Conservation (phyloP, 2,329 filamentous ascomycete species). For the Penicillium nordicum region DNA sequence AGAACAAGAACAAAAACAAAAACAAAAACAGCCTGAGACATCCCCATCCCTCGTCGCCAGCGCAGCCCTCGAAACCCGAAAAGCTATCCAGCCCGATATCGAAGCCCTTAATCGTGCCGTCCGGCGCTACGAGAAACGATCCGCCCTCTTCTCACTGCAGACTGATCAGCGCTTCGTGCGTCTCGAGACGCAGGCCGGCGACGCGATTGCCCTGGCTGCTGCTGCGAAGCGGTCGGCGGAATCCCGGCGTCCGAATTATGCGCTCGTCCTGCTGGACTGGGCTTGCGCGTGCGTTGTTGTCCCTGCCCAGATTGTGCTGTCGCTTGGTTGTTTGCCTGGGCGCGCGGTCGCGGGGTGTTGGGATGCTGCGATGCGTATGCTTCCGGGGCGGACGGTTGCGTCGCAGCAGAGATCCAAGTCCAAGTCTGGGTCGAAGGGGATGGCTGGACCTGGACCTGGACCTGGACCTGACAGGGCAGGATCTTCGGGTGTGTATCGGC, state of each 20-base stretch:
- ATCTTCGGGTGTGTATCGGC: background rate
- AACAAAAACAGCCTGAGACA: constrained; percentile 25
- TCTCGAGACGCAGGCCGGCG: constrained; percentile 68
- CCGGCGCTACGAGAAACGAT: constrained; percentile 85
- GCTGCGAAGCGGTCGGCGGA: constrained; percentile 52
- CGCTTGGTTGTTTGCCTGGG: constrained; percentile 32
- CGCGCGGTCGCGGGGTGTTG: constrained; percentile 23
- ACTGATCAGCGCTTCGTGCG: constrained; percentile 71
- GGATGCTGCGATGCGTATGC: constrained; percentile 4
- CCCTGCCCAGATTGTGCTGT: constrained; percentile 33
- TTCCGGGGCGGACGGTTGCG: background rate
- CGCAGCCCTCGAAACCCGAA: constrained; percentile 55
- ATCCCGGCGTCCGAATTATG: constrained; percentile 23
- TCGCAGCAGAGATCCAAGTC: background rate
- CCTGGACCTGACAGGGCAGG: background rate
- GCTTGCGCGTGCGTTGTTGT: constrained; percentile 35
- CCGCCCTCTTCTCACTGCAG: constrained; percentile 69
- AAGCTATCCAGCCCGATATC: constrained; percentile 71
- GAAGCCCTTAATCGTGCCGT: constrained; percentile 87
- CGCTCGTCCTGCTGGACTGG: constrained; percentile 36
- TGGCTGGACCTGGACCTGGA: constrained; percentile 3
- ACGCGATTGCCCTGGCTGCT: constrained; percentile 76
- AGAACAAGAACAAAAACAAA: background rate
- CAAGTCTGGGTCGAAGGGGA: constrained; percentile 22
- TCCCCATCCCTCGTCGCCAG: constrained; percentile 40